Evolutionary conservation across 352 stramenopile species (phyloP), one percentile per base, ranked within the genome.

Genomic region (Globisporangium camurandrum): DNA sequence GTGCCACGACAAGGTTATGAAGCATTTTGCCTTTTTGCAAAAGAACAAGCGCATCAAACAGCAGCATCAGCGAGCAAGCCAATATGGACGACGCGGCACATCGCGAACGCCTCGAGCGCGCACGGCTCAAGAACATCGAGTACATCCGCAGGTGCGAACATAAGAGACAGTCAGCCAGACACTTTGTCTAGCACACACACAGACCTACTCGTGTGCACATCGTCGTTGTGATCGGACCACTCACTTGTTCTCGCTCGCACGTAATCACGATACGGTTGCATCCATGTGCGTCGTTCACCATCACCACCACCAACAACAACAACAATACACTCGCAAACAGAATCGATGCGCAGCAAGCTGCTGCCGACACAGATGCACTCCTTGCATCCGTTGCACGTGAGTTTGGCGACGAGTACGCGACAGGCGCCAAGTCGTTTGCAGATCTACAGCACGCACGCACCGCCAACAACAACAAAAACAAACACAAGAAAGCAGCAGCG

Each of bases 351-450:
- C 8, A 43, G 12, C 23, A 26, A 3, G 26, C 66, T 38, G 61
- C 54, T 49, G 53, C 61, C 16, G 66, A 65, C 22, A 64, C 62
- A 17, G 64, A 84, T 40, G 66, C 72, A 36, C 55, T 85, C 19
- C 51, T 86, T 47, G 56, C 56, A 9, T 67, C 64, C 16, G 45
- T 56, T 34, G 30, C 34, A 33, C n/a, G 38, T 9, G 42, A 67
- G 46, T 55, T 69, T 16, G 31, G 71, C 9, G 43, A 41, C 1
- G 43, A 55, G 38, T 55, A 48, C 38, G 49, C 49, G 7, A 55
- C 49, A n/a, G 49, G 49, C 12, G 49, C 45, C 37, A 55, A 49
- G 28, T 36, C 17, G 42, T 48, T 45, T 59, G 20, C 26, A 46
- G 48, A 50, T 42, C 16, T 23, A 43, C 30, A 39, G 36, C 38